phyloP scores from a whole-genome alignment of 805 yeast genomes.

The Hanseniaspora lachancei region DNA sequence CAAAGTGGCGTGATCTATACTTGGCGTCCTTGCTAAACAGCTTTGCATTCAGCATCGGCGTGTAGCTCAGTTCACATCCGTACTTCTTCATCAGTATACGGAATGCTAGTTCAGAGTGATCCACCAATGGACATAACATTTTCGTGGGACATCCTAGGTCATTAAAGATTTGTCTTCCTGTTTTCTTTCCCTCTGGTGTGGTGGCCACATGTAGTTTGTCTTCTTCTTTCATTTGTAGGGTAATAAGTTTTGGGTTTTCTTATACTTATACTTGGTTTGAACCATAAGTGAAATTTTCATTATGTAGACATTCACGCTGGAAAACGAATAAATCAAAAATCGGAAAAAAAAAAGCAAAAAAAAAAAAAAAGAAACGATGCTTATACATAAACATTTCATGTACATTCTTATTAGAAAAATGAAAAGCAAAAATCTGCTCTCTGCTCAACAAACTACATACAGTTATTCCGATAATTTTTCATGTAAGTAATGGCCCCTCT shows the following conservation, averaged over 20 bases:
- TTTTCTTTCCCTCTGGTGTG: neutral
- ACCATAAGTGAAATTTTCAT: neutral
- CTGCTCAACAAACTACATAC: neutral
- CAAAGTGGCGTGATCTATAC: conserved; percentile 64
- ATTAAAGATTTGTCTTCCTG: conserved; percentile 60
- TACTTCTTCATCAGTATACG: conserved; percentile 68
- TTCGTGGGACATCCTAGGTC: conserved; percentile 62
- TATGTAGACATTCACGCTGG: neutral
- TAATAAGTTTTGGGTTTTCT: neutral
- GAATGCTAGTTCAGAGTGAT: conserved; percentile 94
- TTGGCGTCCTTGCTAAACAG: conserved; percentile 73
- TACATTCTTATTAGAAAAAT: neutral
- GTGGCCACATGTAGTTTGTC: neutral
- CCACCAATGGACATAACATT: conserved; percentile 97
- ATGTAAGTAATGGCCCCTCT: conserved; percentile 8
- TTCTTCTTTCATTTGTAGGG: neutral
- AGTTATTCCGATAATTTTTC: neutral
- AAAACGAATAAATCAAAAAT: no score
- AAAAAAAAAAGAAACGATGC: neutral
- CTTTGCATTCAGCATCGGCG: conserved; percentile 94
- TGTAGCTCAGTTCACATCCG: conserved; percentile 88
- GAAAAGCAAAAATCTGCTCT: neutral
- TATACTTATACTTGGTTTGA: no score
- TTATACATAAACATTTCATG: neutral
- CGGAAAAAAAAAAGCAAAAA: neutral